Base-by-base conservation (phyloP, 495 filamentous ascomycete genomes). In the Penicillium riverlandense region DNA sequence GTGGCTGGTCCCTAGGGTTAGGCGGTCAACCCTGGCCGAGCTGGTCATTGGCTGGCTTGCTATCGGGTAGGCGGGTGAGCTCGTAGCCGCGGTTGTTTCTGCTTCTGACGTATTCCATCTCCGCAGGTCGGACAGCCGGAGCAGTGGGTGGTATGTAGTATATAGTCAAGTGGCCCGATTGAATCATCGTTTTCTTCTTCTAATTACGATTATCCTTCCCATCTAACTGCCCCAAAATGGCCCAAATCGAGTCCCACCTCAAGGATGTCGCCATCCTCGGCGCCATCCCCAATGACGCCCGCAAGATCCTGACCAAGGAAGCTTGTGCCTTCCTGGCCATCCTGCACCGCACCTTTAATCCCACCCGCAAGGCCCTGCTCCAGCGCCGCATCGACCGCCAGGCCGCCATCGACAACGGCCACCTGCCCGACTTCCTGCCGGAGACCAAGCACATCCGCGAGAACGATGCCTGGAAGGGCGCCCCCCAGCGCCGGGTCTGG, bases 361-460 rank as follows among this genome's bases (percentile, higher is more conserved):
- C 63, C 35, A 95, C 83, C 34, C 87, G 92, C 68, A 95, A 96
- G 67, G 76, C 82, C 15, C 80, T 98, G 34, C 79, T 98, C 15
- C 82, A 96, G 64, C 85, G 89, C 55, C 88, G 92, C 42, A 73
- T 83, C 53, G 70, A 82, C 49, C 88, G 94, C 62, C 92, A 99
- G 74, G 85, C 85, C 45, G 90, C 96, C 75, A 82, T 97, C 48
- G 94, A 99, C 71, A 87, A 85, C 64, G 92, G 92, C 47, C 59
- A 76, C 30, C 77, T 96, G n/a, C 90, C 83, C 45, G 90, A 96
- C 69, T 99, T 99, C 75, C 81, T 97, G 30, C 87, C 90, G 49
- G 88, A 97, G 78, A 97, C 94, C 28, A 88, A 83, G 65, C 85
- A 90, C 72, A 92, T 99, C 68, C 88, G 92, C 53, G 91, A 96